These are phyloP conservation scores for Penicillium expansum DNA, from an alignment of 2,329 filamentous ascomycete species.

Conservation along the genomic window DNA sequence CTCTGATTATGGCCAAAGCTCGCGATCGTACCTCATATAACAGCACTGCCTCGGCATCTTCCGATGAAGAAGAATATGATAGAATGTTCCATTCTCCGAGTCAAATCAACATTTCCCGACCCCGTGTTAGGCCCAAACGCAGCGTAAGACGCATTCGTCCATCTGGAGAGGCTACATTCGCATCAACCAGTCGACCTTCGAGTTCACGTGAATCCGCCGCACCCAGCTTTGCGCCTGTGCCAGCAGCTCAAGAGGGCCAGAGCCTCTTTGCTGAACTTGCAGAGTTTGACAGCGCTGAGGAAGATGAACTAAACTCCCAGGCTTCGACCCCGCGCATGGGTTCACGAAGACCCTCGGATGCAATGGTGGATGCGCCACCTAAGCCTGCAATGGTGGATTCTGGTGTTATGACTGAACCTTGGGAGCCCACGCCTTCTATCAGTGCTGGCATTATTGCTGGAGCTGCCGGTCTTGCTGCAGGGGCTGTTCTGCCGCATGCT, in stretches of 20 bases:
- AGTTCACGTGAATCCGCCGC: slow-evolving; percentile 53
- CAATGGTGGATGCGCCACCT: slow-evolving; percentile 20
- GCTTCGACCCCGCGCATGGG: slow-evolving; percentile 42
- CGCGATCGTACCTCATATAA: slow-evolving; percentile 68
- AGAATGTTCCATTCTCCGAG: slow-evolving; percentile 64
- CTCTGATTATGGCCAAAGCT: slow-evolving; percentile 45
- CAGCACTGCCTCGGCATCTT: slow-evolving; percentile 86
- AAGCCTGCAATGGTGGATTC: slow-evolving; percentile 56
- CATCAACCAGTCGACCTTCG: slow-evolving; percentile 38
- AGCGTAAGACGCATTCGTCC: slow-evolving; percentile 58
- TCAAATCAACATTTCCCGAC: slow-evolving; percentile 64
- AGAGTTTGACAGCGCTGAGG: slow-evolving; percentile 68
- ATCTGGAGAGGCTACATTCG: slow-evolving; percentile 46
- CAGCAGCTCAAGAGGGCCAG: slow-evolving; percentile 58
- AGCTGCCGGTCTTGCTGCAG: slow-evolving; percentile 22
- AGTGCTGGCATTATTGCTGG: slow-evolving; percentile 5
- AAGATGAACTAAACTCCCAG: slow-evolving; percentile 56
- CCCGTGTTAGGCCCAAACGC: slow-evolving; percentile 69
- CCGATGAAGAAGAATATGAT: slow-evolving; percentile 64
- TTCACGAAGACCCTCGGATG: slow-evolving; percentile 35
- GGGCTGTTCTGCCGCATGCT: slow-evolving; percentile 17
- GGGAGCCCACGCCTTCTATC: slow-evolving; percentile 40
- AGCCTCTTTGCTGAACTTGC: slow-evolving; percentile 90
- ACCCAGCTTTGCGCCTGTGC: slow-evolving; percentile 49
- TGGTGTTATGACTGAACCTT: slow-evolving; percentile 62